Conservation (phyloP, 805 yeast genomes). For the Hanseniaspora hatyaiensis region DNA sequence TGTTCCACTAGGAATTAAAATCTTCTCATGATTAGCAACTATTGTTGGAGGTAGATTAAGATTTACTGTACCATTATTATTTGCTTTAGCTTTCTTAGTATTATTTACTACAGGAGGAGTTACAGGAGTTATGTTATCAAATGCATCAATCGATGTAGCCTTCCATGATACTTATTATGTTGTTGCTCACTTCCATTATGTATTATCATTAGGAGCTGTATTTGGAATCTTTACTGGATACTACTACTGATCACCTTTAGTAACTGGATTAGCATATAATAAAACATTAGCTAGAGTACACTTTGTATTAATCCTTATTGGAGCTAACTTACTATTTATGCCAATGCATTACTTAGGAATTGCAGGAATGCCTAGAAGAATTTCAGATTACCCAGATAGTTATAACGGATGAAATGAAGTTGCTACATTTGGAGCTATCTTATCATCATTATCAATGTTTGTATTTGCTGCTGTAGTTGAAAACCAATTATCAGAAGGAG, state of each 20-base stretch:
- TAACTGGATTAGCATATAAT: constrained; percentile 17
- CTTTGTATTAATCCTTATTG: constrained; percentile 18
- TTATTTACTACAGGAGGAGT: constrained; percentile 21
- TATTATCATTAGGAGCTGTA: constrained; percentile 19
- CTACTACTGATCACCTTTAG: constrained; percentile 18
- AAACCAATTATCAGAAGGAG: neutral
- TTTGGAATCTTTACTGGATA: constrained; percentile 19
- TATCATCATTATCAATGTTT: constrained; percentile 12
- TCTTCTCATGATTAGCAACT: constrained; percentile 18
- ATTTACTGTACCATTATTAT: constrained; percentile 18
- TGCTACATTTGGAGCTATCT: constrained; percentile 9
- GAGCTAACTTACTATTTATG: constrained; percentile 18
- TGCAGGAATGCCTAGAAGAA: constrained; percentile 19
- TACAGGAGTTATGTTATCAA: constrained; percentile 20
- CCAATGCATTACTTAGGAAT: constrained; percentile 19
- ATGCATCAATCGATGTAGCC: constrained; percentile 20
- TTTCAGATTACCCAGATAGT: constrained; percentile 18
- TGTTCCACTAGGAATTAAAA: constrained; percentile 17
- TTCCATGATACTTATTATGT: constrained; percentile 20
- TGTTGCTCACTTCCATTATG: constrained; percentile 18
- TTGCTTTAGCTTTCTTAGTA: constrained; percentile 20
- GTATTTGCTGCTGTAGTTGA: constrained; percentile 7
- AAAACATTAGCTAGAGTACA: constrained; percentile 17
- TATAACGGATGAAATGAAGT: constrained; percentile 16
- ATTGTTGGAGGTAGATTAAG: constrained; percentile 18